Conservation (phyloP, 1,139 yeast genomes). For the Magnusiomyces fungicola region DNA sequence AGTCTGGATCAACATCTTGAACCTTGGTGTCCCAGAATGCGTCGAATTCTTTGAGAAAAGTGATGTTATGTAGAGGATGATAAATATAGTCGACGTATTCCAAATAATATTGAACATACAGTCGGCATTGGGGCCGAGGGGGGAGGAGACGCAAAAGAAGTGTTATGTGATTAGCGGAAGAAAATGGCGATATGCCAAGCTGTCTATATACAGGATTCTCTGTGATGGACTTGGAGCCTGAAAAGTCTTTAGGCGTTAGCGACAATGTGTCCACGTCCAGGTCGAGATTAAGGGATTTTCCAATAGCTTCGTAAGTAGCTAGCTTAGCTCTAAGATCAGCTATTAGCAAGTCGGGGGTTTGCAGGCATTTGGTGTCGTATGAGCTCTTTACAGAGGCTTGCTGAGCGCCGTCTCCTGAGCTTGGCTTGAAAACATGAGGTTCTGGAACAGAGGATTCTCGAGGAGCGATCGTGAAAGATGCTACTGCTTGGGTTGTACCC, state of each 20-base stretch:
- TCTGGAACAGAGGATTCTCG: too few species aligned
- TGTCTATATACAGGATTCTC: not conserved
- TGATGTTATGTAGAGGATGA: slow-evolving; percentile 28
- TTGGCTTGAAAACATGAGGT: too few species aligned
- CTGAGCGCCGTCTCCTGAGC: too few species aligned
- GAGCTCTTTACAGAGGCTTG: too few species aligned
- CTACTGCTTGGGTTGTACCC: too few species aligned
- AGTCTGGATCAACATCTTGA: slow-evolving; percentile 21
- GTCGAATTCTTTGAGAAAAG: slow-evolving; percentile 22
- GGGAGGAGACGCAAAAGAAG: slow-evolving; percentile 10
- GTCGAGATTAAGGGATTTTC: too few species aligned
- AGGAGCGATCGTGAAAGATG: too few species aligned
- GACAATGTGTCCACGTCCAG: not conserved
- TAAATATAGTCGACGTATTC: slow-evolving; percentile 28
- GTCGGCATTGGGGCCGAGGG: slow-evolving; percentile 6
- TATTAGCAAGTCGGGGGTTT: too few species aligned
- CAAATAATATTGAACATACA: slow-evolving; percentile 24
- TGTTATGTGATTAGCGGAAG: not conserved
- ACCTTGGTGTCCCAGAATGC: slow-evolving; percentile 19
- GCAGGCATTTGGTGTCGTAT: too few species aligned
- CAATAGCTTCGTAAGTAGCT: too few species aligned
- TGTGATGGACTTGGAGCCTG: not conserved
- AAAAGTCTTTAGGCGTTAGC: not conserved
- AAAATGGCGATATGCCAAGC: not conserved
- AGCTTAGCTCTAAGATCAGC: too few species aligned